A percentile compares a stretch with the other conserved stretches of the same genome.
Evolutionary conservation across 2,329 filamentous ascomycete species (phyloP).

Genomic region (Alternaria sp.): DNA sequence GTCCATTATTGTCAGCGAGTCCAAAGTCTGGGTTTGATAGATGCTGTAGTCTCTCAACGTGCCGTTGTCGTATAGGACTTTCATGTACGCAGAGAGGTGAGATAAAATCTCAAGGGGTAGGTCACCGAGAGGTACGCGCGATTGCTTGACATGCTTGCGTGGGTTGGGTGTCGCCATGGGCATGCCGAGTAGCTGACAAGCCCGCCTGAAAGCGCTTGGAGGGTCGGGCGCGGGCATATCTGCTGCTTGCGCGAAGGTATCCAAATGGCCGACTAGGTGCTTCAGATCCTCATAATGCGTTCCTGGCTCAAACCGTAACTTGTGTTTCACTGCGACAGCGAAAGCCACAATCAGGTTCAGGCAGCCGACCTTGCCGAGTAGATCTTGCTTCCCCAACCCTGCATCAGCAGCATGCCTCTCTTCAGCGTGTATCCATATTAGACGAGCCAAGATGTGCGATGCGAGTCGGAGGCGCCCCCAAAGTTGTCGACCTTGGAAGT

Average conservation of each 20-base stretch:
- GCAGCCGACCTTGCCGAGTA: constrained; percentile 67
- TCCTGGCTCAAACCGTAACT: constrained; percentile 83
- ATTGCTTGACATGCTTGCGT: constrained; percentile 75
- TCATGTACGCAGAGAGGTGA: constrained; percentile 71
- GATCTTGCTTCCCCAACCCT: constrained; percentile 65
- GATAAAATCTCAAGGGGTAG: constrained; percentile 79
- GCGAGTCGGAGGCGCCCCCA: constrained; percentile 65
- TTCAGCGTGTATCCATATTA: constrained; percentile 81
- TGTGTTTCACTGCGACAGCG: constrained; percentile 78
- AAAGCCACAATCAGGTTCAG: constrained; percentile 81
- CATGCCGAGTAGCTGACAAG: constrained; percentile 75
- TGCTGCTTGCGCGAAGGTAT: constrained; percentile 71
- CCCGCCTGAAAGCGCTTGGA: constrained; percentile 58
- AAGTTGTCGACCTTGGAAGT: constrained; percentile 65
- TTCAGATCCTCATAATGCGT: constrained; percentile 75
- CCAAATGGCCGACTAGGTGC: constrained; percentile 72
- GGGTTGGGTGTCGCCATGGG: constrained; percentile 79
- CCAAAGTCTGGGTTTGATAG: constrained; percentile 66
- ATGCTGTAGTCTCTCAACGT: constrained; percentile 61
- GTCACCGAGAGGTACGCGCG: constrained; percentile 75
- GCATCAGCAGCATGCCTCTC: constrained; percentile 60
- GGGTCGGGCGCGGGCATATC: constrained; percentile 40
- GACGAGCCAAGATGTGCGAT: constrained; percentile 66
- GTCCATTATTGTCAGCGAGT: constrained; percentile 67
- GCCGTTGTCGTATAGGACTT: constrained; percentile 62